These are phyloP conservation scores for Inga leiocalycina DNA, from an alignment of 306 rosid genomes.

Conservation along the genomic window DNA sequence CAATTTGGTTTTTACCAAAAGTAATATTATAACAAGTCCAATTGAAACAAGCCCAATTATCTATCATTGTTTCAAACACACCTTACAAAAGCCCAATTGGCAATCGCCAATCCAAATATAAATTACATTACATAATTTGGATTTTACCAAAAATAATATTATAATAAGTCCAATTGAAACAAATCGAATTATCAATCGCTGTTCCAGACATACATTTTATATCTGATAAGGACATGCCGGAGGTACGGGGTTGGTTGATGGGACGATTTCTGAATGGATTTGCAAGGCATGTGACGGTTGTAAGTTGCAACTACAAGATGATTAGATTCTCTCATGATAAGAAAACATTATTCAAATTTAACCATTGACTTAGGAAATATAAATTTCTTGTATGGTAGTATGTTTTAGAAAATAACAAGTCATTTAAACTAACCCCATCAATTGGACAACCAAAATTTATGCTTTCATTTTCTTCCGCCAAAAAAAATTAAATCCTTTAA, in stretches of 20 bases:
- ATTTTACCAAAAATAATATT: too few relatives aligned
- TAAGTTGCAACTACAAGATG: neutral
- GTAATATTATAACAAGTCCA: too few relatives aligned
- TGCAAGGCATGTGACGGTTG: slow-evolving; percentile 7
- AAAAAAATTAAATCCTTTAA: neutral
- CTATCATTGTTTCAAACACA: too few relatives aligned
- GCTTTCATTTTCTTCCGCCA: neutral
- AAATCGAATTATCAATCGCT: too few relatives aligned
- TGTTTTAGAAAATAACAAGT: neutral
- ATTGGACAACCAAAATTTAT: neutral
- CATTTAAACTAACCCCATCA: neutral
- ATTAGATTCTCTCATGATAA: neutral
- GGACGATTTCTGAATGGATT: neutral
- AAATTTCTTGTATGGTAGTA: neutral
- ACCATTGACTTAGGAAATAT: neutral
- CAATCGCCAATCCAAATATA: too few relatives aligned
- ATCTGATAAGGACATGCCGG: neutral
- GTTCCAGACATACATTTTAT: neutral
- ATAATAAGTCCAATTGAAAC: too few relatives aligned
- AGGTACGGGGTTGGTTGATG: neutral
- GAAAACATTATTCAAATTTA: neutral
- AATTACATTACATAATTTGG: too few relatives aligned
- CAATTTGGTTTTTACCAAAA: too few relatives aligned
- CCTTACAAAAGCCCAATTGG: too few relatives aligned
- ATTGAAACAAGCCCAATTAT: too few relatives aligned